Conservation (phyloP, 495 filamentous ascomycete species). For the Sordaria brevicollis region DNA sequence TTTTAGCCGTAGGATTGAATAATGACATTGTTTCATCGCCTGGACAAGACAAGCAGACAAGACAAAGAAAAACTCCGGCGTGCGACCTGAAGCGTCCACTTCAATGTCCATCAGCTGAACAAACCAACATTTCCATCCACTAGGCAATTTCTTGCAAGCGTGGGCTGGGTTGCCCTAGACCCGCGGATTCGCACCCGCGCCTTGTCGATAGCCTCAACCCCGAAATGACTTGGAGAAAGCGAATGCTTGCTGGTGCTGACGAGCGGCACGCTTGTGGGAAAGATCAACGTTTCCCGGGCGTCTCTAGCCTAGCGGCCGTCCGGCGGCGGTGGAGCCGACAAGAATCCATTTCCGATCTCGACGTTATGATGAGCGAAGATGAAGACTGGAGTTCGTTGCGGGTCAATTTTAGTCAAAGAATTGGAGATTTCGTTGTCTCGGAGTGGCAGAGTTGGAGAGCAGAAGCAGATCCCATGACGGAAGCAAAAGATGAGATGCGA, state of each 20-base stretch:
- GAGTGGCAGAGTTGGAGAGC: neutral
- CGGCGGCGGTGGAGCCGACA: neutral
- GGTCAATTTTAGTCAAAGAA: neutral
- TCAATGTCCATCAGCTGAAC: neutral
- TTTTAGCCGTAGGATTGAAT: neutral
- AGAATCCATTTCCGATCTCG: neutral
- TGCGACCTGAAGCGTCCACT: neutral
- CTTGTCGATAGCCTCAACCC: neutral
- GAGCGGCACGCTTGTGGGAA: neutral
- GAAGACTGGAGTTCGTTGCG: neutral
- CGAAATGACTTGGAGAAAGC: neutral
- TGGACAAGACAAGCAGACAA: too few species aligned
- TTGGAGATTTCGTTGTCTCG: neutral
- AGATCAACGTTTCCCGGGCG: neutral
- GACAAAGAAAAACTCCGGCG: neutral
- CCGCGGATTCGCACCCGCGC: neutral
- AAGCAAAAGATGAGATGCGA: neutral
- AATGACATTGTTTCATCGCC: neutral
- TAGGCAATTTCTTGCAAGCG: neutral
- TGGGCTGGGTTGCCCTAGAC: neutral
- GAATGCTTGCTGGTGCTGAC: neutral
- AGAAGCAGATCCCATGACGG: neutral
- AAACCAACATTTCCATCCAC: neutral
- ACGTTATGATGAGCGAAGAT: too few species aligned
- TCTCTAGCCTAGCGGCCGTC: neutral